Evolutionary conservation across 257 asterid species (phyloP), one percentile per base, ranked within the genome.

Genomic region (Nicotiana tabacum): DNA sequence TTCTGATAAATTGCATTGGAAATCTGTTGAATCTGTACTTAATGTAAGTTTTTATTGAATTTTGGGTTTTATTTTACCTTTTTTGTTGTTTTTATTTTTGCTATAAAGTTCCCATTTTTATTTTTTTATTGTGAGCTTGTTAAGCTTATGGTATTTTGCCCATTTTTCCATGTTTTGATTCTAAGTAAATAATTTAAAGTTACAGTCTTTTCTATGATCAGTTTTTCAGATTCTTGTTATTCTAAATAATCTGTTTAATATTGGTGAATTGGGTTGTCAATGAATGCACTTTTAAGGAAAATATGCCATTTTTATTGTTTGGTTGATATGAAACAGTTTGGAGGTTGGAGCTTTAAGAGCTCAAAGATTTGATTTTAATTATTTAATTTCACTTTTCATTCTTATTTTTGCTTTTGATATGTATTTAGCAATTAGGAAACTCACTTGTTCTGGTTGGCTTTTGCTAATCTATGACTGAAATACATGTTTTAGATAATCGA

Each of bases 1-100:
- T 84, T 84, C 92, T 17, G 88, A 90, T 77, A 90, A 90, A 18
- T 82, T 96, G 88, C 91, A 93, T 30, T 96, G 98, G 97, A 87
- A 89, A 87, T 86, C 87, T 72, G 77, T 83, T 78, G 92, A 92
- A 83, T 83, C 92, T n/a, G 55, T 66, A 60, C 48, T 69, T 84
- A 77, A 87, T 82, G 99, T 93, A 81, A 90, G 97, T 78, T 61
- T 68, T 80, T 37, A 46, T 3, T 27, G 11, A 13, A 0, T 46
- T 32, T 69, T 76, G 12, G 13, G 64, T 53, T 66, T 32, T 10
- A 15, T 33, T 72, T 35, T 53, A 16, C 37, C 77, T n/a, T 37
- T 9, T 33, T 35, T 30, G n/a, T 12, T 21, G 24, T 21, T 21
- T 77, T 58, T 58, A 1, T 72, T 18, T 79, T 79, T 58, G 82